These are phyloP conservation scores for Leucaena leucocephala DNA, from an alignment of 306 rosid species.

Conservation along the genomic window DNA sequence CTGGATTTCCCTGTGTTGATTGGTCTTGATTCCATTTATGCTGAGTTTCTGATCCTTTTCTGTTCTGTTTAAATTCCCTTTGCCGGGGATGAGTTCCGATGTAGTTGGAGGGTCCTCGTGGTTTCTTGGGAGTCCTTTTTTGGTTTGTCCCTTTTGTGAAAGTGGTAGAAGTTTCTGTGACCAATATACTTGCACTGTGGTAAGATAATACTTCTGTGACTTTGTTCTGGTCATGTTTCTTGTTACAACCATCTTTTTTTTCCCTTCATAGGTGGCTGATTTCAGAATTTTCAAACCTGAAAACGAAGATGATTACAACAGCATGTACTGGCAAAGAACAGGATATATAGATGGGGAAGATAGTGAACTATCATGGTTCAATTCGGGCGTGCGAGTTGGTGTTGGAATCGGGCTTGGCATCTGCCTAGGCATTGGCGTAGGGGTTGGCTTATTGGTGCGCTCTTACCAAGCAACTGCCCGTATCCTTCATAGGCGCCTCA, in stretches of 20 bases:
- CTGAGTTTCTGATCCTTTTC: not conserved
- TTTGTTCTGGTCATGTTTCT: not conserved
- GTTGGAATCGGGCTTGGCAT: conserved; percentile 52
- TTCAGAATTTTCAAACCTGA: conserved; percentile 49
- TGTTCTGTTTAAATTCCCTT: conserved; percentile 13
- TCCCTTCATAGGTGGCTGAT: conserved; percentile 41
- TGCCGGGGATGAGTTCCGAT: not conserved
- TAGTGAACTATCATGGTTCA: conserved; percentile 74
- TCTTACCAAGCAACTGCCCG: conserved; percentile 45
- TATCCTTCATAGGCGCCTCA: conserved; percentile 36
- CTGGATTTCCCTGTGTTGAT: not conserved
- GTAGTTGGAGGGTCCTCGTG: not conserved
- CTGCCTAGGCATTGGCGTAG: conserved; percentile 48
- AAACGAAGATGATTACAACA: conserved; percentile 45
- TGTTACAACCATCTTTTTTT: conserved; percentile 8
- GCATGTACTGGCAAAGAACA: conserved; percentile 33
- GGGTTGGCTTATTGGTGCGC: conserved; percentile 46
- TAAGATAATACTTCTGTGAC: not conserved
- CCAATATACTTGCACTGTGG: not conserved
- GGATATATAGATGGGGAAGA: conserved; percentile 55
- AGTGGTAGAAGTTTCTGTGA: not conserved
- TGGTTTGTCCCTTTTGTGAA: not conserved
- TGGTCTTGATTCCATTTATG: not conserved
- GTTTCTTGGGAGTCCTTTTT: not conserved
- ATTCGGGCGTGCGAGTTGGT: conserved; percentile 78